Base-by-base conservation (phyloP, 163 green algal genomes). In the Volvox carteri region DNA sequence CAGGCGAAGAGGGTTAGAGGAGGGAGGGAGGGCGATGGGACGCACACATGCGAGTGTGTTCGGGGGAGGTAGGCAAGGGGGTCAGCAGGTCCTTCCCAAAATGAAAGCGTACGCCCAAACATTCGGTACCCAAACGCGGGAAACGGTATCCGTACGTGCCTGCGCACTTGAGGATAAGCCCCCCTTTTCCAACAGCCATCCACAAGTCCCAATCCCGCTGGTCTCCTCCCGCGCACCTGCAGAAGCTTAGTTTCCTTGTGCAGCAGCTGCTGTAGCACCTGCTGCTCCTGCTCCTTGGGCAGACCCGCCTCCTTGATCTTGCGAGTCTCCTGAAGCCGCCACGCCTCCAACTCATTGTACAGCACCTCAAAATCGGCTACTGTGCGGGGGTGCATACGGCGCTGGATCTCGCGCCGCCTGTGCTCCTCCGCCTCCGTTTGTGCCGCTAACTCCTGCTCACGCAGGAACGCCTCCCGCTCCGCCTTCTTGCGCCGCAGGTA, bases 231-330 rank as follows among this genome's bases (percentile, higher is more conserved):
- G 62, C 88, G 93, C 93, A 94, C 97, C 91, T 97, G 95, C 88
- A 98, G 94, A 92, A 98, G 93, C 91, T 97, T 97, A 28, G 96
- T 97, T 91, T 98, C 96, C 92, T 97, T 97, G 78, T 95, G 92
- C 85, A 98, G 93, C 86, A 98, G 93, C 84, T 96, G 91, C 87
- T 94, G 86, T 81, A 98, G 90, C 60, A 95, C 94, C 41, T 85
- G 79, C 86, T 95, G 91, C 90, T 96, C 89, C 91, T 97, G 91
- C 25, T 95, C 93, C 44, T 85, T 78, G 48, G 89, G 14, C 76
- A 96, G 78, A 21, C 72, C 75, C 7, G 89, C 89, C 1, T 93
- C 90, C 87, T 96, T 95, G 79, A 97, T 97, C 60, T 93, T 94
- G 52, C 84, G 79, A 28, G 94, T 97, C 86, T 97, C 93, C 92